phyloP scores from a whole-genome alignment of 148 eudicot genomes.

The Diospyros kaki region DNA sequence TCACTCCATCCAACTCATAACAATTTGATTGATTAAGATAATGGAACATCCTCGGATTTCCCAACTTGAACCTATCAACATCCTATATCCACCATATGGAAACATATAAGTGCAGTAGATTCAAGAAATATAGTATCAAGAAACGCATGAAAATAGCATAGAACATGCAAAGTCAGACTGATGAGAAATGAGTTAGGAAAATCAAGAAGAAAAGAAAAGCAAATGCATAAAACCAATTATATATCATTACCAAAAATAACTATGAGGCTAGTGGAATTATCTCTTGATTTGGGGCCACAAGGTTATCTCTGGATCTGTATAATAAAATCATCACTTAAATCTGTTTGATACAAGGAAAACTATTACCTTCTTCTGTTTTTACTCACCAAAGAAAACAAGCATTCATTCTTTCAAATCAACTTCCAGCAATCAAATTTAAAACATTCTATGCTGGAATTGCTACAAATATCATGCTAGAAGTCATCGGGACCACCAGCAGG shows the following conservation, averaged over 20 bases:
- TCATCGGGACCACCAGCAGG: no score
- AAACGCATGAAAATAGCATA: not conserved
- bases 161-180: not conserved
- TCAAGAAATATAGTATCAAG: not conserved
- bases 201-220: not conserved
- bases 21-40: constrained; percentile 92
- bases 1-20: constrained; percentile 61
- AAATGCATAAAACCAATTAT: not conserved
- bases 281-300: no score
- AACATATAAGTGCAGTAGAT: not conserved
- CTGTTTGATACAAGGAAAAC: no score
- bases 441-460: no score
- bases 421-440: no score
- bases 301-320: no score
- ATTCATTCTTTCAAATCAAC: no score
- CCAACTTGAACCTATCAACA: constrained; percentile 66
- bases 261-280: no score
- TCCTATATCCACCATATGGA: constrained; percentile 35
- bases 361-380: no score
- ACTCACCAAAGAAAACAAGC: no score
- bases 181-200: not conserved
- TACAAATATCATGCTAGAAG: no score
- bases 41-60: constrained; percentile 68
- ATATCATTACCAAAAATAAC: not conserved
- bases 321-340: no score